phyloP scores from a whole-genome alignment of 192 early-diverging fungal species.

The Coemansia sp. region DNA sequence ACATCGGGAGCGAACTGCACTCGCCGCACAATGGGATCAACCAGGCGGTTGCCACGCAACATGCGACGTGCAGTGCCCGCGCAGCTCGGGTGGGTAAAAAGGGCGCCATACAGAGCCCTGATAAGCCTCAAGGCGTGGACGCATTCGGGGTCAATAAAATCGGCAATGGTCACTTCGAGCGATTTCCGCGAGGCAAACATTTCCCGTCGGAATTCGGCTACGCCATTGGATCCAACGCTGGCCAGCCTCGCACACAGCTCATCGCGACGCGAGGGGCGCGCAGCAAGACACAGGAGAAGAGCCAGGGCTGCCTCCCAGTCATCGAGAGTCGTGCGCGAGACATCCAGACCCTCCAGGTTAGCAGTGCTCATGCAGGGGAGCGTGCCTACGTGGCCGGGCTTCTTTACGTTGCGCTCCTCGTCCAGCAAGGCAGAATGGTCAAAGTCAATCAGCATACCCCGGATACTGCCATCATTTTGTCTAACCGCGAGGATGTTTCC shows the following conservation, averaged over 20 bases:
- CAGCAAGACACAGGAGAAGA: constrained; percentile 44
- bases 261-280: constrained; percentile 16
- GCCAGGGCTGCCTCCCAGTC: constrained; percentile 49
- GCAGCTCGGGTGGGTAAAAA: constrained; percentile 36
- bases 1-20: constrained; percentile 40
- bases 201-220: constrained; percentile 36
- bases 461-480: constrained; percentile 5
- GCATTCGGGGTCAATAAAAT: constrained; percentile 26
- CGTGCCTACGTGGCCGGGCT: constrained; percentile 40
- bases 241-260: constrained; percentile 29
- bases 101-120: constrained; percentile 26
- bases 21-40: constrained; percentile 42
- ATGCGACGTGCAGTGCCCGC: constrained; percentile 28
- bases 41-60: constrained; percentile 36
- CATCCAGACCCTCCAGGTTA: constrained; percentile 45
- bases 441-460: constrained; percentile 50
- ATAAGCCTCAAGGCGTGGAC: constrained; percentile 21
- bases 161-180: constrained; percentile 26
- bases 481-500: constrained; percentile 46
- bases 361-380: constrained; percentile 50
- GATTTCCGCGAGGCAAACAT: constrained; percentile 20
- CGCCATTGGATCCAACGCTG: constrained; percentile 12
- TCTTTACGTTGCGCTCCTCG: constrained; percentile 16
- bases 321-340: constrained; percentile 39
- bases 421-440: constrained; percentile 25